Conservation (phyloP, 139 green algal genomes). For the Micractinium conductrix region DNA sequence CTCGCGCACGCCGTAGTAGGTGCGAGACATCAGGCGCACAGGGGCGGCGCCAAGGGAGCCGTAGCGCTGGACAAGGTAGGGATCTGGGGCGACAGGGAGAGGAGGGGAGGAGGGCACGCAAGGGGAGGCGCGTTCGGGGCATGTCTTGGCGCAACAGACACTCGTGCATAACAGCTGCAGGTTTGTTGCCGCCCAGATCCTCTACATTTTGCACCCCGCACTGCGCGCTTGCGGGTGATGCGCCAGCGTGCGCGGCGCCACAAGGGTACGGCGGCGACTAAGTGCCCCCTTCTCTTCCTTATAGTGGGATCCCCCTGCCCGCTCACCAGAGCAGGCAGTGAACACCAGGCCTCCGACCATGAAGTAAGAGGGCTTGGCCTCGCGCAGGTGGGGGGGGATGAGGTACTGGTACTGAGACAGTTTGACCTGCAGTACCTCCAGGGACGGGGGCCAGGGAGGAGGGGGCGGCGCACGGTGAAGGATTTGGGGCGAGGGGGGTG, state of each 20-base stretch:
- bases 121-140: background rate
- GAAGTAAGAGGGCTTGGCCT: constrained; percentile 42
- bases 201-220: too few relatives aligned
- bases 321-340: constrained; percentile 19
- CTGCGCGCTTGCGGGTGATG: too few relatives aligned
- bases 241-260: too few relatives aligned
- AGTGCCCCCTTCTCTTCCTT: too few relatives aligned
- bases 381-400: constrained; percentile 35
- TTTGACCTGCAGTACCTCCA: background rate
- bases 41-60: constrained; percentile 31
- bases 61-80: constrained; percentile 46
- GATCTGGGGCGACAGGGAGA: constrained; percentile 8
- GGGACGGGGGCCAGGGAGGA: too few relatives aligned
- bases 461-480: too few relatives aligned
- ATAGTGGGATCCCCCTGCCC: too few relatives aligned
- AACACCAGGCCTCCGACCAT: constrained; percentile 46
- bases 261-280: too few relatives aligned
- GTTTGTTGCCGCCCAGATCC: background rate
- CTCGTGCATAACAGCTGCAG: too few relatives aligned
- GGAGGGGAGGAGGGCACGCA: too few relatives aligned
- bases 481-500: too few relatives aligned
- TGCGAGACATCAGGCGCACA: constrained; percentile 35
- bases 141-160: too few relatives aligned
- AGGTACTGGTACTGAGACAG: constrained; percentile 40
- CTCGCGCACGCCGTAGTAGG: constrained; percentile 26